Evolutionary conservation across 1,139 yeast genomes (phyloP), one percentile per base, ranked within the genome.

Genomic region (Zygosaccharomyces pseudobailii): DNA sequence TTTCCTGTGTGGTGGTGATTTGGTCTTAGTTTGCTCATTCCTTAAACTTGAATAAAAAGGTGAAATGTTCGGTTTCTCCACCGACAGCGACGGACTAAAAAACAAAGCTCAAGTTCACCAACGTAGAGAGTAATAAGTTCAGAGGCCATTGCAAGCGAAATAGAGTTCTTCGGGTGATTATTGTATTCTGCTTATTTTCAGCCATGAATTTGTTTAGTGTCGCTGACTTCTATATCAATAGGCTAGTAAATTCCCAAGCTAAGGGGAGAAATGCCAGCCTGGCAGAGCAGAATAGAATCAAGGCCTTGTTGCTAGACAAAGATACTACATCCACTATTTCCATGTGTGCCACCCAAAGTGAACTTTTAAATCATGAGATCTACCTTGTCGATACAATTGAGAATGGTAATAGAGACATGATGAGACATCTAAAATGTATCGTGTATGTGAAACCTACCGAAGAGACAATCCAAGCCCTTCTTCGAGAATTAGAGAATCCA

Each of bases 271-370:
- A 56, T 33, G 48, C 58, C 42, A 54, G 57, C 52, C 43, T 58
- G 42, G 47, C 57, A 5, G 70, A 71, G 13, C 70, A 67, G 7
- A 66, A 72, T 39, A 78, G 78, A 55, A 82, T 90, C 48, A 81
- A 80, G 53, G 95, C 90, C 30, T 72, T 92, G 33, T 72, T 92
- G 38, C 74, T 94, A 47, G 99, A 92, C 63, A 72, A 78, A 47
- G 74, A 75, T 55, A 92, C 99, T 1, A 86, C 95, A 13, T 76
- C 89, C 0, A 80, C 89, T 25, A 80, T 94, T 21, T 88, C 97
- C n/a, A 76, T 92, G 77, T 80, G 86, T 55, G 80, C 95, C 37
- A 85, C 96, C 2, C 98, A 94, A 66, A 83, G 95, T 5, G 86
- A 84, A 54, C 74, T 92, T 43, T 75, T 92, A 41, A 82, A 84